A percentile compares a stretch with the other conserved stretches of the same genome.
These are phyloP conservation scores for Corymbia calophylla DNA, from an alignment of 441 rosid genomes.

Conservation along the genomic window DNA sequence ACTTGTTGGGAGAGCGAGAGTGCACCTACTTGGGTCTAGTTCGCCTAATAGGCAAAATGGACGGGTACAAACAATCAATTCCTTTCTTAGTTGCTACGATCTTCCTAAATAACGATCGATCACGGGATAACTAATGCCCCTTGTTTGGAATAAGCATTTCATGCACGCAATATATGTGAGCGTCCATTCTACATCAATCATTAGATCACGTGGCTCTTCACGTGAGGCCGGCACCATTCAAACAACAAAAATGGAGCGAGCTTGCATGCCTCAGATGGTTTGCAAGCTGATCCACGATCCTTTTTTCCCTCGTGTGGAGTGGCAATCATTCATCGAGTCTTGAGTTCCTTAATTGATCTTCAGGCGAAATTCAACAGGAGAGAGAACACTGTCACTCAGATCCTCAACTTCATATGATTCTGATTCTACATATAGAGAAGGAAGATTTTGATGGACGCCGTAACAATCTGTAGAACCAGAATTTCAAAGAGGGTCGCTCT, in stretches of 20 bases:
- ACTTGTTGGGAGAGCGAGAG: background rate
- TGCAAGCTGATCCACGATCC: background rate
- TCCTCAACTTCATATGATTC: background rate
- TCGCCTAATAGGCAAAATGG: background rate
- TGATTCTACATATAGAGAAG: background rate
- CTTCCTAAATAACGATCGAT: background rate
- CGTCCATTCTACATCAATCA: too few species aligned
- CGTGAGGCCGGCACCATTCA: too few species aligned
- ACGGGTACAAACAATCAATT: background rate
- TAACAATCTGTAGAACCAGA: background rate
- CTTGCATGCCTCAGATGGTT: background rate
- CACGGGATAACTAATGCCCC: too few species aligned
- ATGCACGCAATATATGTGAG: background rate
- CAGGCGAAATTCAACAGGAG: background rate
- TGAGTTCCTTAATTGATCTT: accelerated
- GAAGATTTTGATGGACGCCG: background rate
- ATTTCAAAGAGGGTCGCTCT: background rate
- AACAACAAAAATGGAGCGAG: accelerated
- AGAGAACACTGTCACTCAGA: background rate
- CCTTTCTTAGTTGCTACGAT: background rate
- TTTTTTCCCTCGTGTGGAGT: background rate
- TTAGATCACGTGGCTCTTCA: background rate
- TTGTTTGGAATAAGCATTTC: background rate
- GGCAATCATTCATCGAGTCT: background rate
- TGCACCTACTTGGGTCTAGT: background rate